Evolutionary conservation across 2,329 filamentous ascomycete species (phyloP).

Genomic region (Epichloe gansuensis): DNA sequence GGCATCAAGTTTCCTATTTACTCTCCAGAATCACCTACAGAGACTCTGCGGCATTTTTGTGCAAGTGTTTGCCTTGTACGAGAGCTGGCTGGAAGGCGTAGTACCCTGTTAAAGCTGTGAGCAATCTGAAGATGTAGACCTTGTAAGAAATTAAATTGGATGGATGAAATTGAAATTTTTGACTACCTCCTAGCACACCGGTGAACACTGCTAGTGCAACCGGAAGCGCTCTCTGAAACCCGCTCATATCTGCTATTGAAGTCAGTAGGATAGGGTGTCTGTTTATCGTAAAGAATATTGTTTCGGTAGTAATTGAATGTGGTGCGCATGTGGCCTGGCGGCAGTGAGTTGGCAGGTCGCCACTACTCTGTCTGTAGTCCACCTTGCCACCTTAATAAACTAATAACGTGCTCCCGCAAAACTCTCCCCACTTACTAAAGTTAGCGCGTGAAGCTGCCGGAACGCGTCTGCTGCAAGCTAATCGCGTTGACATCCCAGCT

Average conservation of each 20-base stretch:
- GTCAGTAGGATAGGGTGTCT: not conserved
- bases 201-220: slow-evolving; percentile 24
- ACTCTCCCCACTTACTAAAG: slow-evolving; percentile 1
- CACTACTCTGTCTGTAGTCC: slow-evolving; percentile 1
- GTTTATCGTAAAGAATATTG: too few relatives aligned
- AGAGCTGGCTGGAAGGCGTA: slow-evolving; percentile 26
- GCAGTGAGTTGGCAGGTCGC: not conserved
- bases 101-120: slow-evolving; percentile 14
- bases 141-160: not conserved
- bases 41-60: not conserved
- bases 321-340: not conserved
- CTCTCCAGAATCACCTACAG: not conserved
- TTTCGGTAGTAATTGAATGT: not conserved
- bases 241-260: slow-evolving; percentile 15
- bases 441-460: not conserved
- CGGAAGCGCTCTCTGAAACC: slow-evolving; percentile 22
- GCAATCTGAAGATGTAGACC: not conserved
- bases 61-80: slow-evolving; percentile 11
- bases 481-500: slow-evolving; percentile 11
- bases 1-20: not conserved
- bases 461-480: slow-evolving; percentile 16
- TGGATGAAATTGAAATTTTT: not conserved
- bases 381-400: too few relatives aligned
- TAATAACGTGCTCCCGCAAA: not conserved
- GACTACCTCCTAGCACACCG: slow-evolving; percentile 23